Conservation (phyloP, 495 filamentous ascomycete species). For the Xylaria curta region DNA sequence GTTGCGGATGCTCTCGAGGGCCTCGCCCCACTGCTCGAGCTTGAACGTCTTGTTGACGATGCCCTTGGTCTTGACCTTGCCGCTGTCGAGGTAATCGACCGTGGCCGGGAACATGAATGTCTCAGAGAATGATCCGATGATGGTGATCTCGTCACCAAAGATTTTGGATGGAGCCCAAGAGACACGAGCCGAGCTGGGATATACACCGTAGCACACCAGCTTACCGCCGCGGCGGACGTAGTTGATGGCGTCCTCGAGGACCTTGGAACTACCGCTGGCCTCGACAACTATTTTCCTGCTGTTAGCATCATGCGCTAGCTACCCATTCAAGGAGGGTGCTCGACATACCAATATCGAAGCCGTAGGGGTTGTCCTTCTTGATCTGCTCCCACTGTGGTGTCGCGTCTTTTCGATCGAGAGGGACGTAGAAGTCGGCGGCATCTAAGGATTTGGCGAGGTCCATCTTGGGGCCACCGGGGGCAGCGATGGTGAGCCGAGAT, state of each 20-base stretch:
- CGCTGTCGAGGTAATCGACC: constrained; percentile 71
- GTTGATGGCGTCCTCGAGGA: constrained; percentile 73
- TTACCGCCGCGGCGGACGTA: constrained; percentile 73
- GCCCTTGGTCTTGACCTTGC: constrained; percentile 65
- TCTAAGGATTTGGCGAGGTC: constrained; percentile 71
- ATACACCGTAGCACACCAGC: constrained; percentile 70
- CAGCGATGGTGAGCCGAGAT: constrained; percentile 69
- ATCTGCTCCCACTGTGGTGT: constrained; percentile 64
- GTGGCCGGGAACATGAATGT: constrained; percentile 77
- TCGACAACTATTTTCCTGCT: constrained; percentile 43
- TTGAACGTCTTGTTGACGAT: constrained; percentile 62
- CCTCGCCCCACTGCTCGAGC: constrained; percentile 60
- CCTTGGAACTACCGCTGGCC: constrained; percentile 69
- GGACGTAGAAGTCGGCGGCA: constrained; percentile 68
- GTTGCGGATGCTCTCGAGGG: constrained; percentile 63
- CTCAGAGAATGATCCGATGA: constrained; percentile 72
- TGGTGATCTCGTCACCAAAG: constrained; percentile 67
- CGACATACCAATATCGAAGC: constrained; percentile 68
- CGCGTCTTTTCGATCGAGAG: constrained; percentile 63
- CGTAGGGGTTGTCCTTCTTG: constrained; percentile 70
- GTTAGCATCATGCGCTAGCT: constrained; percentile 20
- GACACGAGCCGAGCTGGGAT: constrained; percentile 64
- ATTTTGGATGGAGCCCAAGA: constrained; percentile 73
- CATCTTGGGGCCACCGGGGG: constrained; percentile 72
- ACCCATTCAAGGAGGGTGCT: constrained; percentile 38